Conservation (phyloP, 345 rosid species). For the Salix koriyanagi region DNA sequence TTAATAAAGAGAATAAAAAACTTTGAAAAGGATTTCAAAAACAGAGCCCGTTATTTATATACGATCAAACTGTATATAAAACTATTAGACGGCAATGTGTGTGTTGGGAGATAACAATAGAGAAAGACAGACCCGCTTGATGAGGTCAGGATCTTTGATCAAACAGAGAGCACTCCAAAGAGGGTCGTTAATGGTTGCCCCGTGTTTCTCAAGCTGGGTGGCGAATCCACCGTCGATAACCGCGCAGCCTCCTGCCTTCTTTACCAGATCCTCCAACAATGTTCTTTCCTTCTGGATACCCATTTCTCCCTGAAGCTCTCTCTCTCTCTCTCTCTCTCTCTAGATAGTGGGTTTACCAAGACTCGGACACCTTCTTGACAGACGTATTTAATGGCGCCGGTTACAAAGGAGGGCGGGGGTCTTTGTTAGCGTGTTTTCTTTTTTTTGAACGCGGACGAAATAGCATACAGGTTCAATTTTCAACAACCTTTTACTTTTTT, state of each 20-base stretch:
- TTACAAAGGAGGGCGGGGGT: background rate
- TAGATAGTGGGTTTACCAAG: too few relatives aligned
- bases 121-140: slow-evolving; percentile 42
- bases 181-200: slow-evolving; percentile 81
- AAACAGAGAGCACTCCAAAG: slow-evolving; percentile 90
- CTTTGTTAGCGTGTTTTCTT: background rate
- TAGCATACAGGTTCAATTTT: slow-evolving; percentile 7
- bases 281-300: slow-evolving; percentile 38
- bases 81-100: too few relatives aligned
- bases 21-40: background rate
- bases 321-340: background rate
- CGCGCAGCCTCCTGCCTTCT: slow-evolving; percentile 80
- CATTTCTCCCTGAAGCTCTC: slow-evolving; percentile 24
- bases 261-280: slow-evolving; percentile 57
- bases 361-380: background rate
- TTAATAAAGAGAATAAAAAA: background rate
- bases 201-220: slow-evolving; percentile 82
- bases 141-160: slow-evolving; percentile 67
- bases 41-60: background rate
- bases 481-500: background rate
- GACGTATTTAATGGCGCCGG: background rate
- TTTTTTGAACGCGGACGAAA: slow-evolving; percentile 2
- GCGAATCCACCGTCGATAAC: slow-evolving; percentile 95
- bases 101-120: background rate
- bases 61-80: too few relatives aligned